Conservation (phyloP, 176 grass and related monocot species). For the Rhynchospora pubera region DNA sequence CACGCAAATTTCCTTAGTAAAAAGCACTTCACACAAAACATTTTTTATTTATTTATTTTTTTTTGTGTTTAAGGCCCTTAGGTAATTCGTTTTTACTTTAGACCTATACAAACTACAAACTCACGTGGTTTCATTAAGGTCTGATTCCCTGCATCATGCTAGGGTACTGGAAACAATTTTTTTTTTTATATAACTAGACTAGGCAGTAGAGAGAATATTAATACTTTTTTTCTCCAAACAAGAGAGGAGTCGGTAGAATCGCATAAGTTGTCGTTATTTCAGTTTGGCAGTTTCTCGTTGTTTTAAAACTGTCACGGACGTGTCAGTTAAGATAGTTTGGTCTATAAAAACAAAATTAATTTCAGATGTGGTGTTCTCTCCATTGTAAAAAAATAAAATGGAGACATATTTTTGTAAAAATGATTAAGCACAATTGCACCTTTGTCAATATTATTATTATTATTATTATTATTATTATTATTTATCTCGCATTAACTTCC, state of each 20-base stretch:
- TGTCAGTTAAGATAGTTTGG: slow-evolving; percentile 4
- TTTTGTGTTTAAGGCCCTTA: too few relatives aligned
- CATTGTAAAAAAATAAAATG: neutral
- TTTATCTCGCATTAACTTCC: too few relatives aligned
- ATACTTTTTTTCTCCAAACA: neutral
- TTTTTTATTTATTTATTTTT: too few relatives aligned
- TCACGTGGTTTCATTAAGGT: neutral
- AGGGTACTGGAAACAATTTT: neutral
- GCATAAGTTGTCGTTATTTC: slow-evolving; percentile 16
- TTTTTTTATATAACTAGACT: neutral
- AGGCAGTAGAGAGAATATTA: neutral
- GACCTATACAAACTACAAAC: too few relatives aligned
- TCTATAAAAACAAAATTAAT: neutral
- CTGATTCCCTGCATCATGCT: neutral
- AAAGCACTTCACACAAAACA: too few relatives aligned
- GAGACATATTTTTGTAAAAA: neutral
- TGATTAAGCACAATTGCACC: too few relatives aligned
- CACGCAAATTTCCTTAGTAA: too few relatives aligned
- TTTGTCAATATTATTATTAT: too few relatives aligned
- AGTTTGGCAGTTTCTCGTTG: slow-evolving; percentile 16
- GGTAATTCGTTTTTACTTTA: too few relatives aligned
- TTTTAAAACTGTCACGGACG: slow-evolving; percentile 26
- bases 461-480: too few relatives aligned
- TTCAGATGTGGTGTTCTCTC: neutral
- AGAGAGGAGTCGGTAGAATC: neutral